Conservation (phyloP, 306 rosid genomes). For the Sechiopsis laciniata region DNA sequence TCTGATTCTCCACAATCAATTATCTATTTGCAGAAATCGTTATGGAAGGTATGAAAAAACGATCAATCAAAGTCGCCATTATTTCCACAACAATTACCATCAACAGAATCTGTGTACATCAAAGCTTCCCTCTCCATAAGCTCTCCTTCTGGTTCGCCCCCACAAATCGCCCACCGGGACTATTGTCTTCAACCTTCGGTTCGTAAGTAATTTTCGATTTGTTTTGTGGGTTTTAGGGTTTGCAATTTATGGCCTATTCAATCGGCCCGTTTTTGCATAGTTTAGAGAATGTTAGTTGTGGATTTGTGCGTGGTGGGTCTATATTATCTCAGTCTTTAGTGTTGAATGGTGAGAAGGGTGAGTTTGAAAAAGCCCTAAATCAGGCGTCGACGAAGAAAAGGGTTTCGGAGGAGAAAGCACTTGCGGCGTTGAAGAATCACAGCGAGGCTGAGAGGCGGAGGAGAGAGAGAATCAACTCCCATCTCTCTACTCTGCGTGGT, state of each 20-base stretch:
- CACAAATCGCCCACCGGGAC: slow-evolving; percentile 69
- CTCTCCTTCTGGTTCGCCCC: slow-evolving; percentile 58
- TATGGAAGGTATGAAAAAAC: slow-evolving; percentile 20
- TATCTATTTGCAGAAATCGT: neutral
- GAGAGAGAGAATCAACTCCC: slow-evolving; percentile 81
- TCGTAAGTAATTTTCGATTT: slow-evolving; percentile 17
- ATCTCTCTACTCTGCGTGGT: slow-evolving; percentile 66
- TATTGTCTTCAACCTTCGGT: slow-evolving; percentile 30
- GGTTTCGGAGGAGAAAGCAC: slow-evolving; percentile 49
- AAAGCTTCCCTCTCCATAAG: slow-evolving; percentile 18
- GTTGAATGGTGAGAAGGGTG: slow-evolving; percentile 39
- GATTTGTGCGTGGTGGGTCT: slow-evolving; percentile 29
- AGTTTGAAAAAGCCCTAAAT: slow-evolving; percentile 40
- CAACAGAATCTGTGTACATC: slow-evolving; percentile 2
- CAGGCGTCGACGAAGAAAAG: slow-evolving; percentile 42
- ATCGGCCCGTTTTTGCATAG: slow-evolving; percentile 31
- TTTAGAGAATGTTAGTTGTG: slow-evolving; percentile 25
- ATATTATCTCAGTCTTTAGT: slow-evolving; percentile 37
- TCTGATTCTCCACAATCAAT: neutral
- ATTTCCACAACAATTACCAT: neutral
- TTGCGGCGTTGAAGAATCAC: slow-evolving; percentile 71
- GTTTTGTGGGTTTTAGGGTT: neutral
- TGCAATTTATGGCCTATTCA: slow-evolving; percentile 34
- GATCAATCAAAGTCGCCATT: neutral
- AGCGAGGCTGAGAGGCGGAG: slow-evolving; percentile 88